These are phyloP conservation scores for Mycosarcoma maydis DNA, from an alignment of 1,284 basidiomycete species.

Conservation along the genomic window DNA sequence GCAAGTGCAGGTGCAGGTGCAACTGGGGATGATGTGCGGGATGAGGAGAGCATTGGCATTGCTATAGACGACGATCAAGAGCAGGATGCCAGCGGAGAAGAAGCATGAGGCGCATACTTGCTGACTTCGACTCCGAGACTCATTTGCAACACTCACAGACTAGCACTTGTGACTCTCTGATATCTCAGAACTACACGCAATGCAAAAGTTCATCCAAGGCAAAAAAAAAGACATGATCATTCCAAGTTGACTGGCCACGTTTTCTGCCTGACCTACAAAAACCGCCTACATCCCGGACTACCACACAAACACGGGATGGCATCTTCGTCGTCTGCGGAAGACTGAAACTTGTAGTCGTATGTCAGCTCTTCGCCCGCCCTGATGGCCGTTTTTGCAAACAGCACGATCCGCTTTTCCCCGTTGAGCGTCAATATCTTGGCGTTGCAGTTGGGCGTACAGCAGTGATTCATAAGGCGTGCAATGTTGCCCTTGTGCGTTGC, in stretches of 20 bases:
- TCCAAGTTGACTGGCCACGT: no score
- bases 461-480: constrained; percentile 74
- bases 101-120: neutral
- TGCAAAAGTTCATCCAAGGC: no score
- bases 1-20: no score
- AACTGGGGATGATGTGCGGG: neutral
- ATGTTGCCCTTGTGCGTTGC: constrained; percentile 98
- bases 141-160: no score
- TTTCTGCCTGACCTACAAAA: constrained; percentile 31
- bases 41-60: constrained; percentile 9
- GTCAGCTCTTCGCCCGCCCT: constrained; percentile 73
- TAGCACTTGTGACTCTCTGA: no score
- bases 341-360: constrained; percentile 68
- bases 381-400: constrained; percentile 91
- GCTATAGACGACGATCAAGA: constrained; percentile 9
- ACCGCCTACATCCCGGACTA: constrained; percentile 64
- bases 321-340: constrained; percentile 62
- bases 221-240: no score
- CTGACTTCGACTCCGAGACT: no score
- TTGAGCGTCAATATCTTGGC: constrained; percentile 99
- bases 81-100: neutral
- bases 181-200: no score
- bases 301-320: constrained; percentile 69
- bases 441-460: constrained; percentile 95
- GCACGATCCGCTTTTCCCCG: constrained; percentile 98